Percentiles rank a stretch among this genome's conserved stretches.
Conservation (phyloP, 2,329 filamentous ascomycete genomes). For the Colletotrichum paranaense region DNA sequence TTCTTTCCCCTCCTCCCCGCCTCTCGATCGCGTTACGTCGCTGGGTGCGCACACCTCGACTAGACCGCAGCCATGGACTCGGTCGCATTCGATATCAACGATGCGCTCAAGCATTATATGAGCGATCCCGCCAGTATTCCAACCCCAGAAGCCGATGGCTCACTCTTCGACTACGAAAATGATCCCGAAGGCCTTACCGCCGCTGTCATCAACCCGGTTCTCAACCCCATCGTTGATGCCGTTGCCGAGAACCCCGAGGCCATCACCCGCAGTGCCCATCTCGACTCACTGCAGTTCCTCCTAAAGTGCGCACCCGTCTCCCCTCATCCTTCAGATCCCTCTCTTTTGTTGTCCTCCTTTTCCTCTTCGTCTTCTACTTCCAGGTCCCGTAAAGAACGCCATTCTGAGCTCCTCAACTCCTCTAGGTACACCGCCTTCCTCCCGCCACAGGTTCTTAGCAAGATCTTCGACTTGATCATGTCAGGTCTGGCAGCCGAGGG, state of each 20-base stretch:
- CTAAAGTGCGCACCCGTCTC: slow-evolving; percentile 87
- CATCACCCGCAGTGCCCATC: slow-evolving; percentile 79
- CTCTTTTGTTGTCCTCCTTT: slow-evolving; percentile 41
- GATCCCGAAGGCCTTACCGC: slow-evolving; percentile 86
- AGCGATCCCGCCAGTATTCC: slow-evolving; percentile 87
- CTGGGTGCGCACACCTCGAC: slow-evolving; percentile 23
- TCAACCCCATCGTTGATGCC: slow-evolving; percentile 93
- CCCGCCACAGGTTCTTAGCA: slow-evolving; percentile 86
- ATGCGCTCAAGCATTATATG: slow-evolving; percentile 96
- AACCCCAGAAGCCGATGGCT: slow-evolving; percentile 86
- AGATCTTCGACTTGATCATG: slow-evolving; percentile 90
- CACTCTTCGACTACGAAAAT: slow-evolving; percentile 91
- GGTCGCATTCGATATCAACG: slow-evolving; percentile 93
- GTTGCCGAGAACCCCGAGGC: slow-evolving; percentile 93
- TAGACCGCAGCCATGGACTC: slow-evolving; percentile 69
- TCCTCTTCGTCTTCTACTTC: slow-evolving; percentile 32
- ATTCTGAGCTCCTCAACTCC: slow-evolving; percentile 70
- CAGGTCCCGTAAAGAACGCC: slow-evolving; percentile 31
- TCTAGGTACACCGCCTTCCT: slow-evolving; percentile 85
- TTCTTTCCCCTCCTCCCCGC: slow-evolving; percentile 30
- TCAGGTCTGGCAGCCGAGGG: slow-evolving; percentile 88
- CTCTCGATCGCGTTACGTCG: slow-evolving; percentile 24
- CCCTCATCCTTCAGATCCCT: slow-evolving; percentile 44
- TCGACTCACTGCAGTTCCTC: slow-evolving; percentile 95
- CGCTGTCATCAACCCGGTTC: slow-evolving; percentile 81